Percentiles rank a stretch among this genome's conserved stretches.
Evolutionary conservation across 768 basidiomycete genomes (phyloP).

Genomic region (Suillus brevipes): DNA sequence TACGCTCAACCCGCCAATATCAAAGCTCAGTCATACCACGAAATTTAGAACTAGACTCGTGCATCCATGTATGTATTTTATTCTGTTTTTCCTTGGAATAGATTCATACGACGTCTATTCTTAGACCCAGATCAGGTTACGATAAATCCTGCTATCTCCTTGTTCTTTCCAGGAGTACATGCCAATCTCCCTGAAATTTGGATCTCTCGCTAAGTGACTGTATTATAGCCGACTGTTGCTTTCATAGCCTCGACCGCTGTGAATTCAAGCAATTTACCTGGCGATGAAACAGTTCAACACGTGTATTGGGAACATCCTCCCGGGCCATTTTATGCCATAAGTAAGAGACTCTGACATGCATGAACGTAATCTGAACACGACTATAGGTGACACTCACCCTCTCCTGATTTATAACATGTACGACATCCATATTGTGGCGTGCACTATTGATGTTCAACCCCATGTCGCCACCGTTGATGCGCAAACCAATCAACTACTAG

Average conservation of each 20-base stretch:
- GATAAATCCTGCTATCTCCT: background rate
- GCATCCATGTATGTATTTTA: background rate
- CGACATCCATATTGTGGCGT: conserved; percentile 13
- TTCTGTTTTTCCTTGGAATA: background rate
- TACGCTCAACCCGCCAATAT: background rate
- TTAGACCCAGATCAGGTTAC: background rate
- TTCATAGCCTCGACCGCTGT: conserved; percentile 16
- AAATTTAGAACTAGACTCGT: background rate
- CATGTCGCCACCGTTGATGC: conserved; percentile 7
- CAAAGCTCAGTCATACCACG: conserved; percentile 8
- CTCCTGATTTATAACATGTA: background rate
- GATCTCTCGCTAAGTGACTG: background rate
- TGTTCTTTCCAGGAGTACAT: conserved; percentile 1
- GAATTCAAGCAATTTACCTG: conserved; percentile 5
- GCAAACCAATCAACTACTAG: background rate
- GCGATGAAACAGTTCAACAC: conserved; percentile 1
- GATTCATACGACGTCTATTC: background rate
- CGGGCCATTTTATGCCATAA: fast-evolving
- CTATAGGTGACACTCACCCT: background rate
- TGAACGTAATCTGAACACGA: background rate
- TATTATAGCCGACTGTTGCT: conserved; percentile 2
- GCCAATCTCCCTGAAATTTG: background rate
- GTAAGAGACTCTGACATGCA: background rate
- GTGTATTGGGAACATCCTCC: background rate
- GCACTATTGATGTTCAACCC: conserved; percentile 6